These are phyloP conservation scores for Pulveroboletus sp. DNA, from an alignment of 768 basidiomycete species.

Conservation along the genomic window DNA sequence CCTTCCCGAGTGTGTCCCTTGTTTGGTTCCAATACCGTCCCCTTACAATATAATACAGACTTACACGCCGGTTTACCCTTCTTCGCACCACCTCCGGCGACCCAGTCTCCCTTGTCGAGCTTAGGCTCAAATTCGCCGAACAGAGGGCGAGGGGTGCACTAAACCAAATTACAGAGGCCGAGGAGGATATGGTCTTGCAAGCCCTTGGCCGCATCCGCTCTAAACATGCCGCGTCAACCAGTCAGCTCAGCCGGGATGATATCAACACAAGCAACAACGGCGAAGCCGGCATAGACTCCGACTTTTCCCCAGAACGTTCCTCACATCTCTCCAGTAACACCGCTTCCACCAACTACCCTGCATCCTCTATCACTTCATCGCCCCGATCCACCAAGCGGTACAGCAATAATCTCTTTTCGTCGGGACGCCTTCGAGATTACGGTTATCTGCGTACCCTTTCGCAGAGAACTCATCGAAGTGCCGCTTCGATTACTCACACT, in stretches of 20 bases:
- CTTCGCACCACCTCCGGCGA: constrained; percentile 68
- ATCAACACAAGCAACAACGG: constrained; percentile 11
- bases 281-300: constrained; percentile 26
- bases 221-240: constrained; percentile 26
- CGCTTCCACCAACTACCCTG: constrained; percentile 34
- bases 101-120: constrained; percentile 61
- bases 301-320: constrained; percentile 31
- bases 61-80: constrained; percentile 79
- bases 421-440: constrained; percentile 75
- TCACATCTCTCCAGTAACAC: constrained; percentile 37
- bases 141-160: constrained; percentile 69
- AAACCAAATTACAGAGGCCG: constrained; percentile 74
- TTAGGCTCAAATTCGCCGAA: constrained; percentile 67
- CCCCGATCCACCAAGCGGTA: constrained; percentile 62
- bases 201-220: constrained; percentile 56
- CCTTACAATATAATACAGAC: constrained; percentile 42
- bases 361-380: constrained; percentile 42
- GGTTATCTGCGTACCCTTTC: constrained; percentile 61
- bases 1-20: constrained; percentile 69
- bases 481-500: constrained; percentile 45
- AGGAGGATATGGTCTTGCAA: constrained; percentile 82
- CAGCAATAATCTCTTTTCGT: constrained; percentile 86
- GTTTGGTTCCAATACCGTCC: constrained; percentile 1
- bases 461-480: constrained; percentile 38
- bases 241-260: constrained; percentile 17